A percentile compares a stretch with the other conserved stretches of the same genome.
These are phyloP conservation scores for Calycina herbarum DNA, from an alignment of 2,329 filamentous ascomycete species.

Conservation along the genomic window DNA sequence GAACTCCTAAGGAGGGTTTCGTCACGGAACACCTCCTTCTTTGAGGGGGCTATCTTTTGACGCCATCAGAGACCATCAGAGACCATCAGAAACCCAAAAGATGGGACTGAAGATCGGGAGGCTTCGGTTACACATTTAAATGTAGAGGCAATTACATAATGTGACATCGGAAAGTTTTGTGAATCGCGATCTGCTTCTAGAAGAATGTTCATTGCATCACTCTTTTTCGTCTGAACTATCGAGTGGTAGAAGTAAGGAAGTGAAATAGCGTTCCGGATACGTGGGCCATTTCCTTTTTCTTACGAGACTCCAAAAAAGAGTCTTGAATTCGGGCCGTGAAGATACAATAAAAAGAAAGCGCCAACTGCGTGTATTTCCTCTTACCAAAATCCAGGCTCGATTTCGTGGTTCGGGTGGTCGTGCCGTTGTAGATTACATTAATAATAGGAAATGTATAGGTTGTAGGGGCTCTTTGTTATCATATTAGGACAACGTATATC, in stretches of 20 bases:
- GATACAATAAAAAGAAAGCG: neutral
- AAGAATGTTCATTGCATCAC: constrained; percentile 5
- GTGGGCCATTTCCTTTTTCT: neutral
- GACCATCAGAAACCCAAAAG: constrained; percentile 4
- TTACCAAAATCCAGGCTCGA: no score
- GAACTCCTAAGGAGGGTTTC: neutral
- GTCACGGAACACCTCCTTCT: neutral
- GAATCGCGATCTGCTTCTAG: constrained; percentile 5
- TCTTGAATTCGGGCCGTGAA: neutral
- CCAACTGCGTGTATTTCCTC: neutral
- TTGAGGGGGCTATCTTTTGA: neutral
- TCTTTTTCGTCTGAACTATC: neutral
- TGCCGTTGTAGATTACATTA: constrained; percentile 18
- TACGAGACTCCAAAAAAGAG: no score
- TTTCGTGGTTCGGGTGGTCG: constrained; percentile 1
- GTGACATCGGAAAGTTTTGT: constrained; percentile 2
- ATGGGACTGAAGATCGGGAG: constrained; percentile 2
- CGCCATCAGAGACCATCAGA: constrained; percentile 6
- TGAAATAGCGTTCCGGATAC: neutral
- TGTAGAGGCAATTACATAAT: neutral
- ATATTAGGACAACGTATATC: constrained; percentile 18
- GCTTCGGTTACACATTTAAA: neutral
- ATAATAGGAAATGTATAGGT: constrained; percentile 18
- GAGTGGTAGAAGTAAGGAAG: neutral
- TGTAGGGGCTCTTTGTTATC: constrained; percentile 1